A percentile compares a stretch with the other conserved stretches of the same genome.
phyloP scores from a whole-genome alignment of 2,329 filamentous ascomycete species.

The Microcera coccophila region DNA sequence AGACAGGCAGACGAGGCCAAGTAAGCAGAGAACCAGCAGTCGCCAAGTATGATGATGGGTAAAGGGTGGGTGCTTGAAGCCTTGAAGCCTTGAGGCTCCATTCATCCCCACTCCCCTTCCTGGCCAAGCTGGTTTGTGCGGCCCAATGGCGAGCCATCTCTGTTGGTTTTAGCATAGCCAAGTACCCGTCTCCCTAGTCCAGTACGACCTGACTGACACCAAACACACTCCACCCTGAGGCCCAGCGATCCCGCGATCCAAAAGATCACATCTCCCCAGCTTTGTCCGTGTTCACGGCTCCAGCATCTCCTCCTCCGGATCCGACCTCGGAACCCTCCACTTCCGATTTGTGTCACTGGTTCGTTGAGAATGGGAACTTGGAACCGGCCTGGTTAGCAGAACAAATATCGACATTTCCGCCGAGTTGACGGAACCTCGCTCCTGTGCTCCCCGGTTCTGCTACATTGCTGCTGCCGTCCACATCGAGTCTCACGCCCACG shows the following conservation, averaged over 20 bases:
- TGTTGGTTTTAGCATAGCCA: too few relatives aligned
- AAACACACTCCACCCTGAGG: too few relatives aligned
- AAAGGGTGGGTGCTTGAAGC: too few relatives aligned
- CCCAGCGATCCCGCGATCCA: slow-evolving; percentile 7
- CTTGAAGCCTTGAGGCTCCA: too few relatives aligned
- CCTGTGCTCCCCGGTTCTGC: neutral
- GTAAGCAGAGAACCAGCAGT: too few relatives aligned
- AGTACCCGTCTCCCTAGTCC: neutral
- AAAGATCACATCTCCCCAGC: slow-evolving; percentile 12
- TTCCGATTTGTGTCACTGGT: slow-evolving; percentile 12
- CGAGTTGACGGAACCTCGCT: neutral
- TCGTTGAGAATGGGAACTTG: slow-evolving; percentile 33
- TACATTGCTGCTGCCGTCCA: slow-evolving; percentile 16
- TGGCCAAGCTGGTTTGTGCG: slow-evolving; percentile 17
- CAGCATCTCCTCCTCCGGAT: neutral
- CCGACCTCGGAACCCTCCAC: slow-evolving; percentile 5
- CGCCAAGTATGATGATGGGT: too few relatives aligned
- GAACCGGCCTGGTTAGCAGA: slow-evolving; percentile 22
- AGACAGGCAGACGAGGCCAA: too few relatives aligned
- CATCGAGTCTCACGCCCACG: slow-evolving; percentile 17
- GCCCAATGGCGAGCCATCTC: slow-evolving; percentile 14
- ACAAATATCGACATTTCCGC: neutral
- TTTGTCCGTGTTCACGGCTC: neutral
- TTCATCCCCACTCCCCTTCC: slow-evolving; percentile 13
- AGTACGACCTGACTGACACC: neutral